Evolutionary conservation across 1,139 yeast genomes (phyloP).

Genomic region (Arxiozyma bovina): DNA sequence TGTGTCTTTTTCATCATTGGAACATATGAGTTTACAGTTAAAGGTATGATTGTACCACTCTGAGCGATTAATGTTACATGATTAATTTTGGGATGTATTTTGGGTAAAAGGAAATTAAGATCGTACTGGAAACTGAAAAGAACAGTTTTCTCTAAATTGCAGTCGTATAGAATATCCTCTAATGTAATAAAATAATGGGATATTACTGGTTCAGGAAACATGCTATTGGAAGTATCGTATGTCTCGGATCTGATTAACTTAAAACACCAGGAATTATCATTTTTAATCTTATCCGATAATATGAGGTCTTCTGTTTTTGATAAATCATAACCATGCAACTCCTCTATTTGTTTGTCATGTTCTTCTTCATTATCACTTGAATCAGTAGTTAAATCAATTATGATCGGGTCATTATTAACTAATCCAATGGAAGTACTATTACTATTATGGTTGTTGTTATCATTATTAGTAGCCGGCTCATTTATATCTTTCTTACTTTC

Average conservation of each 20-base stretch:
- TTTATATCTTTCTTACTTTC: too few species aligned
- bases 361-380: not conserved
- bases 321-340: not conserved
- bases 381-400: constrained; percentile 1
- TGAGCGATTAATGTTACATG: constrained; percentile 28
- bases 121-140: constrained; percentile 33
- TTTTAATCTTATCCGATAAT: not conserved
- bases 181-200: constrained; percentile 23
- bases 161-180: constrained; percentile 24
- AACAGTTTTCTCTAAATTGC: constrained; percentile 16
- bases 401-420: not conserved
- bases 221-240: constrained; percentile 19
- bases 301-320: not conserved
- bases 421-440: too few species aligned
- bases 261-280: constrained; percentile 13
- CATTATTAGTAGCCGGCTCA: too few species aligned
- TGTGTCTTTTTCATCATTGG: constrained; percentile 12
- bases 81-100: constrained; percentile 12
- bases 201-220: constrained; percentile 1
- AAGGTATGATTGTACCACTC: constrained; percentile 25
- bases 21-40: constrained; percentile 7
- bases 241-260: constrained; percentile 27
- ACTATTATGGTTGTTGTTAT: too few species aligned
- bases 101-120: constrained; percentile 24
- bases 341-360: not conserved